phyloP scores from a whole-genome alignment of 2,329 filamentous ascomycete genomes.

The Pseudopithomyces maydicus region DNA sequence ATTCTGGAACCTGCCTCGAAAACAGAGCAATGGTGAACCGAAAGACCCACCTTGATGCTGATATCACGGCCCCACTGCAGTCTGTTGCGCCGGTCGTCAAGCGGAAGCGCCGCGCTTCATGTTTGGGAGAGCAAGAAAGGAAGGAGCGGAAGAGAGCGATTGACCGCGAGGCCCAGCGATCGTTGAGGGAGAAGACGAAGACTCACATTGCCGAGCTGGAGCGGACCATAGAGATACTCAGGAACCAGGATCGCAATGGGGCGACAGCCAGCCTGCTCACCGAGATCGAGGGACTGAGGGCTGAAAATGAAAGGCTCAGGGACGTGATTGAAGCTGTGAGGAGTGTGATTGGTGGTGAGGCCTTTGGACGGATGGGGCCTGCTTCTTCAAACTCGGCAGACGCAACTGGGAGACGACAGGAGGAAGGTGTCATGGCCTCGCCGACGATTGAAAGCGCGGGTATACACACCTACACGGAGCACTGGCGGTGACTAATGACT shows the following conservation, averaged over 20 bases:
- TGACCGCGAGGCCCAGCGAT: slow-evolving; percentile 43
- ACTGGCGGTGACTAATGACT: slow-evolving; percentile 8
- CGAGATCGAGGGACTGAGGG: slow-evolving; percentile 37
- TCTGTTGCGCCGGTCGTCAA: slow-evolving; percentile 35
- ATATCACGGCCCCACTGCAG: slow-evolving; percentile 14
- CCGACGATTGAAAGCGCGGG: slow-evolving; percentile 23
- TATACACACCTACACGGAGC: slow-evolving; percentile 22
- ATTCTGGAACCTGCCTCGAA: neutral
- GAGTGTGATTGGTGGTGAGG: slow-evolving; percentile 32
- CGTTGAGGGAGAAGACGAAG: slow-evolving; percentile 44
- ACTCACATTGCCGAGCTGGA: slow-evolving; percentile 45
- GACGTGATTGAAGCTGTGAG: slow-evolving; percentile 43
- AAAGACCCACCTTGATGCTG: slow-evolving; percentile 28
- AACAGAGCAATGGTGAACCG: slow-evolving; percentile 28
- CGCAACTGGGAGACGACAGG: no score
- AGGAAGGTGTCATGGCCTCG: neutral
- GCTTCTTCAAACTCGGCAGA: neutral
- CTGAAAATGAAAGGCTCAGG: slow-evolving; percentile 40
- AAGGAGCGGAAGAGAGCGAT: slow-evolving; percentile 42
- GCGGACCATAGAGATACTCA: slow-evolving; percentile 41
- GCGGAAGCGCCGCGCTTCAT: slow-evolving; percentile 40
- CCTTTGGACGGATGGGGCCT: slow-evolving; percentile 18
- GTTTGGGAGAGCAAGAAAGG: slow-evolving; percentile 41
- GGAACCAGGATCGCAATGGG: slow-evolving; percentile 39
- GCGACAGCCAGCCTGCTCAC: slow-evolving; percentile 36